Percentiles rank a stretch among this genome's conserved stretches.
These are phyloP conservation scores for Leccinum griseonigrum DNA, from an alignment of 1,284 basidiomycete species.

Conservation along the genomic window DNA sequence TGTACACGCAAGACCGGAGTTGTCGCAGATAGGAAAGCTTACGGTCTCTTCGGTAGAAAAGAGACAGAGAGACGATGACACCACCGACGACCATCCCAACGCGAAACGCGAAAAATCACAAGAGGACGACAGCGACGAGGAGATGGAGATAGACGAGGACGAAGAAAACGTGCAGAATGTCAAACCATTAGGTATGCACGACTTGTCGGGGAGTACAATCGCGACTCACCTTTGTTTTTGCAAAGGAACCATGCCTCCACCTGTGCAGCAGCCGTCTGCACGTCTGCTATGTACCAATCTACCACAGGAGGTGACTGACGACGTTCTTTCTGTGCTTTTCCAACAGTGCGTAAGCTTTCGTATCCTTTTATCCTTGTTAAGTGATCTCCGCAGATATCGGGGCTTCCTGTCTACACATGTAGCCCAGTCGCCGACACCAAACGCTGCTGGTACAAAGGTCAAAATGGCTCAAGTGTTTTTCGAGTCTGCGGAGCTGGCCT, in stretches of 20 bases:
- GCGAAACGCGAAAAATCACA: conserved; percentile 70
- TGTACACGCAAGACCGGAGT: conserved; percentile 47
- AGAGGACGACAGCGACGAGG: conserved; percentile 65
- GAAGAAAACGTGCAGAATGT: conserved; percentile 50
- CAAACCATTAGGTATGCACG: conserved; percentile 43
- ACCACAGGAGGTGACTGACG: conserved; percentile 78
- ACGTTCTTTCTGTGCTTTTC: conserved; percentile 79
- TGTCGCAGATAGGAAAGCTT: conserved; percentile 38
- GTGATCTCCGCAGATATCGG: conserved; percentile 53
- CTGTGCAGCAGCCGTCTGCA: conserved; percentile 57
- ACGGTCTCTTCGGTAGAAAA: conserved; percentile 48
- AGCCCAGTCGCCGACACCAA: conserved; percentile 61
- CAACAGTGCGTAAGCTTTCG: conserved; percentile 64
- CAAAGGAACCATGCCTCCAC: conserved; percentile 47
- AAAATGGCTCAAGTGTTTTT: conserved; percentile 79
- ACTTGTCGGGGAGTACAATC: conserved; percentile 12
- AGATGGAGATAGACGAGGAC: conserved; percentile 85
- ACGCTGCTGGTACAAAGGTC: conserved; percentile 54
- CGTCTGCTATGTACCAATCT: conserved; percentile 74
- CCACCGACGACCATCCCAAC: conserved; percentile 50
- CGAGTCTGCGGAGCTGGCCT: conserved; percentile 69
- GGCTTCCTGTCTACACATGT: conserved; percentile 74
- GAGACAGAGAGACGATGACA: conserved; percentile 64
- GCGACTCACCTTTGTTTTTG: conserved; percentile 29
- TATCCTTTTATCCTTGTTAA: background rate